Evolutionary conservation across 2,329 filamentous ascomycete species (phyloP).

Genomic region (Pseudogymnoascus sp.): DNA sequence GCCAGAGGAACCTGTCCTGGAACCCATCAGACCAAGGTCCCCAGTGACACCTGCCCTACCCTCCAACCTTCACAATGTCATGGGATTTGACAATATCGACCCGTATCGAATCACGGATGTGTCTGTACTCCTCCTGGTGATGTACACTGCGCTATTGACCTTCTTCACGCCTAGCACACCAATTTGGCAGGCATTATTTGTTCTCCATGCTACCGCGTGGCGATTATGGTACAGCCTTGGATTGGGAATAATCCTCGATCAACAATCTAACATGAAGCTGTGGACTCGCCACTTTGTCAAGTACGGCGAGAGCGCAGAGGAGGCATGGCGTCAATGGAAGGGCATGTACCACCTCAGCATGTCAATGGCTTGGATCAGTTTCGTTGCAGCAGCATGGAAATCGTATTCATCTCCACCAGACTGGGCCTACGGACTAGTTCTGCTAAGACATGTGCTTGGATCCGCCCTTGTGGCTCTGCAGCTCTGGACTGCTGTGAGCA

Average conservation of each 20-base stretch:
- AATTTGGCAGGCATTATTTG: constrained; percentile 68
- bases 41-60: constrained; percentile 44
- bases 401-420: constrained; percentile 83
- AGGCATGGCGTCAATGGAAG: constrained; percentile 98
- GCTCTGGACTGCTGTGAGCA: constrained; percentile 84
- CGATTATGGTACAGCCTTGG: constrained; percentile 88
- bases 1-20: constrained; percentile 16
- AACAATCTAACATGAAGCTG: constrained; percentile 81
- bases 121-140: constrained; percentile 65
- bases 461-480: constrained; percentile 75
- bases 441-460: constrained; percentile 82
- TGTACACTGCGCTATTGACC: constrained; percentile 68
- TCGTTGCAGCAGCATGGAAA: constrained; percentile 90
- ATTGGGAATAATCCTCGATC: constrained; percentile 73
- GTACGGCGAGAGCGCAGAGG: constrained; percentile 79
- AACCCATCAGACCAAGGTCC: constrained; percentile 20
- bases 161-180: constrained; percentile 69
- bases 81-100: constrained; percentile 79
- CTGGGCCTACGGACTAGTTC: constrained; percentile 78
- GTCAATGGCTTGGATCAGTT: constrained; percentile 80
- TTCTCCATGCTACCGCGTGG: constrained; percentile 73
- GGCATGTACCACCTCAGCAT: constrained; percentile 89
- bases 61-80: constrained; percentile 68
- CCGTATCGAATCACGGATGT: constrained; percentile 81
- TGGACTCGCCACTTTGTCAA: constrained; percentile 99